A percentile compares a stretch with the other conserved stretches of the same genome.
Evolutionary conservation across 805 yeast species (phyloP).

Genomic region (Clavispora carvajalis): DNA sequence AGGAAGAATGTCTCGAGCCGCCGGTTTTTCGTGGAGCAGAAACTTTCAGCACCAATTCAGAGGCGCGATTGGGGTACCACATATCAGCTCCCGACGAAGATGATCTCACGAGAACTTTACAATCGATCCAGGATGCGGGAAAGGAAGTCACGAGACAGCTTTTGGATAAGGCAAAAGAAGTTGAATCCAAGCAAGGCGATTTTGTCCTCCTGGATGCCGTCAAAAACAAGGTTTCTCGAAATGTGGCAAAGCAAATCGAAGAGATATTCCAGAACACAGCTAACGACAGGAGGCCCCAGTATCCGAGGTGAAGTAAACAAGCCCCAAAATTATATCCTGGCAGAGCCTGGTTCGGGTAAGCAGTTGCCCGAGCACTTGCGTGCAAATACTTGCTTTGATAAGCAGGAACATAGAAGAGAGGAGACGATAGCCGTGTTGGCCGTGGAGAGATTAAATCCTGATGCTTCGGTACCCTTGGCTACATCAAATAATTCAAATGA

Average conservation of each 20-base stretch:
- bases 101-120: conserved; percentile 4
- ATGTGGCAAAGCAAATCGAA: neutral
- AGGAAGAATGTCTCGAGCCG: neutral
- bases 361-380: neutral
- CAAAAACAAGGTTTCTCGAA: neutral
- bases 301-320: neutral
- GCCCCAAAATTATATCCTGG: neutral
- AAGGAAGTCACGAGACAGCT: conserved; percentile 29
- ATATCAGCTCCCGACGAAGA: conserved; percentile 1
- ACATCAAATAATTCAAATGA: too few relatives aligned
- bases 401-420: neutral
- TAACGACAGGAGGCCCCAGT: neutral
- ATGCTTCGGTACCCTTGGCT: too few relatives aligned
- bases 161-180: conserved; percentile 28
- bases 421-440: too few relatives aligned
- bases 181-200: conserved; percentile 10
- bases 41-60: neutral
- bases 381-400: neutral
- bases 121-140: conserved; percentile 29
- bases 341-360: neutral
- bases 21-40: neutral
- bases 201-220: neutral
- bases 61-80: neutral
- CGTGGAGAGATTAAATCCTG: too few relatives aligned
- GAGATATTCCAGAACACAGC: neutral